Percentiles rank a stretch among this genome's conserved stretches.
Evolutionary conservation across 352 stramenopile genomes (phyloP).

Genomic region (Blastocystis sp.): DNA sequence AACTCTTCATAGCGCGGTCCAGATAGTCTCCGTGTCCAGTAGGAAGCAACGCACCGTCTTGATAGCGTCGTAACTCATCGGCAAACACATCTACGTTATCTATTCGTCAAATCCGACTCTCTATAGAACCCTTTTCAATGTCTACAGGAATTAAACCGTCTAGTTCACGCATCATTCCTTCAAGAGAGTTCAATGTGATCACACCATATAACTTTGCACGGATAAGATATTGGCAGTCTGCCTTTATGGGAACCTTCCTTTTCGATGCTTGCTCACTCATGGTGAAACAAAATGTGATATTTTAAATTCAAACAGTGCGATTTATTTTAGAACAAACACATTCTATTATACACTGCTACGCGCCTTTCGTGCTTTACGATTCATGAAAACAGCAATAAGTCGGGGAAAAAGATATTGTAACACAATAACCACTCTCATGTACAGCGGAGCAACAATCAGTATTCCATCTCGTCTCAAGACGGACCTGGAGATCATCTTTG

Average conservation of each 20-base stretch:
- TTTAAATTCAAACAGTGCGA: background rate
- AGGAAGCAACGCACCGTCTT: constrained; percentile 38
- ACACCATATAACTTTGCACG: constrained; percentile 57
- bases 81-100: constrained; percentile 61
- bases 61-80: constrained; percentile 59
- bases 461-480: background rate
- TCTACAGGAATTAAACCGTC: constrained; percentile 54
- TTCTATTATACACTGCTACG: background rate
- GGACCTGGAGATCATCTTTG: background rate
- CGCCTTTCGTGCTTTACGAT: background rate
- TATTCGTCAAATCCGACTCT: background rate
- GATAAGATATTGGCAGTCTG: constrained; percentile 38
- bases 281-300: background rate
- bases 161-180: constrained; percentile 61
- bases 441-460: constrained; percentile 23
- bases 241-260: constrained; percentile 41
- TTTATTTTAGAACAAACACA: background rate
- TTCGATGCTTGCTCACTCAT: constrained; percentile 41
- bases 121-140: constrained; percentile 26
- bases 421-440: constrained; percentile 33
- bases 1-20: constrained; percentile 41
- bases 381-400: constrained; percentile 6
- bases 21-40: constrained; percentile 59
- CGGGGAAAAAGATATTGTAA: constrained; percentile 29
- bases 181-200: constrained; percentile 57